phyloP scores from a whole-genome alignment of 1,284 basidiomycete genomes.

The Austropuccinia psidii region DNA sequence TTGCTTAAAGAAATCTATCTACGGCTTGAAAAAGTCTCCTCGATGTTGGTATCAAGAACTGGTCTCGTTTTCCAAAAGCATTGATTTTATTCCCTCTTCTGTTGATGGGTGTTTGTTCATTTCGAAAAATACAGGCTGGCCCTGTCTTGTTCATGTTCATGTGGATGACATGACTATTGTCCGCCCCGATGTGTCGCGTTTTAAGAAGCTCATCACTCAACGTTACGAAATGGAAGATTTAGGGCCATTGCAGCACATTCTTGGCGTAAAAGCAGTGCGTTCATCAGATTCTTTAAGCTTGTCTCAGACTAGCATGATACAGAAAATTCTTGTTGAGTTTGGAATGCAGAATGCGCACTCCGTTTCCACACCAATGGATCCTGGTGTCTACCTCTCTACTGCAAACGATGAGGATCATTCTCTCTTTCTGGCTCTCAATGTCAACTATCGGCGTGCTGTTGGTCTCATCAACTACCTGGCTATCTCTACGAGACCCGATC shows the following conservation, averaged over 20 bases:
- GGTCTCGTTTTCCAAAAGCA: not conserved
- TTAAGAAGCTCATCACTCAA: not conserved
- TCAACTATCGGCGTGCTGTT: too few species aligned
- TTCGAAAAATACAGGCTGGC: not conserved
- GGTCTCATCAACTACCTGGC: too few species aligned
- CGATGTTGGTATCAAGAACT: not conserved
- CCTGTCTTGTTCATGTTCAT: not conserved
- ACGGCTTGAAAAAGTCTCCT: conserved; percentile 4
- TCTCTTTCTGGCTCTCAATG: too few species aligned
- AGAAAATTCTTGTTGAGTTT: too few species aligned
- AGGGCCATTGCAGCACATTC: not conserved
- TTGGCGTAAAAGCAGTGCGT: conserved; percentile 13
- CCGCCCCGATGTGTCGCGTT: not conserved
- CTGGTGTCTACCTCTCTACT: too few species aligned
- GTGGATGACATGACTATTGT: not conserved
- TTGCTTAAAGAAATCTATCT: not conserved
- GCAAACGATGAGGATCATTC: too few species aligned
- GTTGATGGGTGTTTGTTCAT: not conserved
- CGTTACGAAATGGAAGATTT: conserved; percentile 1
- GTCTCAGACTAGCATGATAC: too few species aligned
- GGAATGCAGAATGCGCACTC: too few species aligned
- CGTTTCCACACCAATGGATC: too few species aligned
- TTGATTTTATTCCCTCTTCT: not conserved
- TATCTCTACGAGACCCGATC: too few species aligned
- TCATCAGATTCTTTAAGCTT: too few species aligned